Percentiles rank a stretch among this genome's conserved stretches.
phyloP scores from a whole-genome alignment of 78 protist species.

The Polysphondylium violaceum region DNA sequence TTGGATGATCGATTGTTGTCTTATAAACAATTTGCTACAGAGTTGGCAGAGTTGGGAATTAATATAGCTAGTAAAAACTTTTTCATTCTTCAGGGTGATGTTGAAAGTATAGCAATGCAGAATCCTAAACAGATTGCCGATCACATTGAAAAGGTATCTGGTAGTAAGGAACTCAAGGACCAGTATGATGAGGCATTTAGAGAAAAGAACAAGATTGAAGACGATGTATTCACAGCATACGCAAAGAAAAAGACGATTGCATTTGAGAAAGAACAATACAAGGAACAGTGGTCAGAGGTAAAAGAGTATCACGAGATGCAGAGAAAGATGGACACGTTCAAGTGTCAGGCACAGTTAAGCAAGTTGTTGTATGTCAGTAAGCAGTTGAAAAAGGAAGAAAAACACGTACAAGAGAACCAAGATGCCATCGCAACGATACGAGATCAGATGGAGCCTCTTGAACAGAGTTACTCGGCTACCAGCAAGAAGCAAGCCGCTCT shows the following conservation, averaged over 20 bases:
- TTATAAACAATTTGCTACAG: slow-evolving; percentile 53
- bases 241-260: slow-evolving; percentile 72
- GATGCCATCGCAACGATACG: not conserved
- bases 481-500: slow-evolving; percentile 29
- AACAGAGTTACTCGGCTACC: not conserved
- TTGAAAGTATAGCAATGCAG: slow-evolving; percentile 90
- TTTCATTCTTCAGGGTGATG: slow-evolving; percentile 97
- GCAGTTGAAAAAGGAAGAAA: not conserved
- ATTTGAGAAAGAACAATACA: slow-evolving; percentile 86
- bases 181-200: slow-evolving; percentile 13
- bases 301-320: slow-evolving; percentile 55
- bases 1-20: not conserved
- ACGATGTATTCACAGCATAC: slow-evolving; percentile 23
- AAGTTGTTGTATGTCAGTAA: slow-evolving; percentile 76
- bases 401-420: not conserved
- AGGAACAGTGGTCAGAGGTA: slow-evolving; percentile 93
- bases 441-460: slow-evolving; percentile 19
- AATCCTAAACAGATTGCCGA: slow-evolving; percentile 91
- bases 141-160: slow-evolving; percentile 89
- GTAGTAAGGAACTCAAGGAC: slow-evolving; percentile 51
- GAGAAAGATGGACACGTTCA: not conserved
- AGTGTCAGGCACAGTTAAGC: slow-evolving; percentile 42
- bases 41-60: slow-evolving; percentile 66
- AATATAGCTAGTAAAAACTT: slow-evolving; percentile 90
- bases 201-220: slow-evolving; percentile 67